Base-by-base conservation (phyloP, 306 rosid species). In the Herpetospermum pedunculosum region DNA sequence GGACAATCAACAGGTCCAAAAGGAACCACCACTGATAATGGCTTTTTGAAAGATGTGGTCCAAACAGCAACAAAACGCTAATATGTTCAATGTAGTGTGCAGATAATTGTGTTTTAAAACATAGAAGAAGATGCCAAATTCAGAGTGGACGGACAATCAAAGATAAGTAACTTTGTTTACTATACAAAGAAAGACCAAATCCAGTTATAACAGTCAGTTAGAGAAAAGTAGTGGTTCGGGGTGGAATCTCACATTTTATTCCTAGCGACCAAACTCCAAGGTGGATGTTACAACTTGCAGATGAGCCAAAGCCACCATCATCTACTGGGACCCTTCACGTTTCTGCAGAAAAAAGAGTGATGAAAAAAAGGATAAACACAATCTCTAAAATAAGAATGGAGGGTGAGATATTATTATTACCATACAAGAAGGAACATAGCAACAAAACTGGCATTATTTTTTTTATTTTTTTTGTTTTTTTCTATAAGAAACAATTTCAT, bases 111-210 rank as follows among this genome's bases (percentile, higher is more conserved):
- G 0, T 12, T 32, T 18, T 4, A 40, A 19, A 21, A 65, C 71
- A 21, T 3, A n/a, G 25, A n/a, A 8, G 32, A 2, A 21, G 35
- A 18, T 21, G 10, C 8, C 32, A 19, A 43, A 37, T 23, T 21
- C 34, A 65, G 32, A 21, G 32, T 8, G 19, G 46, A 62, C 34
- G 46, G 40, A 19, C 72, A 12, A 14, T 21, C 30, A 65, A 37
- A 65, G 46, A 62, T 46, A 4, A 14, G 73, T 7, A 68, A 26
- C 40, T 0, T 41, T n/a, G 55, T 43, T 21, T 21, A 41, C 38
- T 69, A 69, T 43, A 44, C 55, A 69, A 69, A n/a, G n/a, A n/a
- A 32, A 69, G 25, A 69, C 50, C 38, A 69, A 69, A 41, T 43
- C 38, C 73, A n/a, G 28, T 0, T 38, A 9, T 35, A 65, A 65